Conservation (phyloP, 225 moss, liverwort and hornwort genomes). For the Bryoerythrophyllum caledonicum region DNA sequence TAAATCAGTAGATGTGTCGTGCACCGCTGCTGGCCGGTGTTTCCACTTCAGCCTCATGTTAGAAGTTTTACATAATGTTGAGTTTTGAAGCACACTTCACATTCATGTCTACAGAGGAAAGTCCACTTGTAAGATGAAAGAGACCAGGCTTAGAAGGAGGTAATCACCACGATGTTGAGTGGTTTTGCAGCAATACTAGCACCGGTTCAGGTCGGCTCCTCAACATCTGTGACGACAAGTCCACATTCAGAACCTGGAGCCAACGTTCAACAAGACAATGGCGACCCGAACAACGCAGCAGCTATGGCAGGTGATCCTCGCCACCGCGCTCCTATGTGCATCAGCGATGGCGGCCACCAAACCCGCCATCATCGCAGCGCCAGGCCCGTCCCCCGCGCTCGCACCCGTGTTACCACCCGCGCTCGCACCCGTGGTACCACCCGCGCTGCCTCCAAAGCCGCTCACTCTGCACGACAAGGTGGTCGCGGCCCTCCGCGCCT, state of each 20-base stretch:
- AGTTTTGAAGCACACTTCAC: too few relatives aligned
- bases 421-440: constrained; percentile 17
- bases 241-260: constrained; percentile 8
- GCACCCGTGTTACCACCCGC: constrained; percentile 25
- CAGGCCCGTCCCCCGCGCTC: constrained; percentile 18
- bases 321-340: constrained; percentile 22
- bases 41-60: not conserved
- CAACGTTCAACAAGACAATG: constrained; percentile 1
- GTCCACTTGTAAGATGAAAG: not conserved
- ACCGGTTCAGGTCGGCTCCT: constrained; percentile 8
- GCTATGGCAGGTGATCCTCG: constrained; percentile 13
- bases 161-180: constrained; percentile 5
- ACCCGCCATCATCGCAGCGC: constrained; percentile 19
- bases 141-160: not conserved
- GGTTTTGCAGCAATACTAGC: constrained; percentile 22
- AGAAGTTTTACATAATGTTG: not conserved
- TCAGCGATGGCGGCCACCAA: constrained; percentile 21
- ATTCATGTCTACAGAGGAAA: too few relatives aligned
- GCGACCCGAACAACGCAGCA: constrained; percentile 4
- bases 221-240: constrained; percentile 2
- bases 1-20: not conserved
- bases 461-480: constrained; percentile 72
- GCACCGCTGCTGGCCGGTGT: not conserved
- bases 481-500: constrained; percentile 65
- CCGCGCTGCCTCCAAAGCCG: constrained; percentile 40